A percentile compares a stretch with the other conserved stretches of the same genome.
Conservation (phyloP, 306 rosid genomes). For the Nissolia schottii region DNA sequence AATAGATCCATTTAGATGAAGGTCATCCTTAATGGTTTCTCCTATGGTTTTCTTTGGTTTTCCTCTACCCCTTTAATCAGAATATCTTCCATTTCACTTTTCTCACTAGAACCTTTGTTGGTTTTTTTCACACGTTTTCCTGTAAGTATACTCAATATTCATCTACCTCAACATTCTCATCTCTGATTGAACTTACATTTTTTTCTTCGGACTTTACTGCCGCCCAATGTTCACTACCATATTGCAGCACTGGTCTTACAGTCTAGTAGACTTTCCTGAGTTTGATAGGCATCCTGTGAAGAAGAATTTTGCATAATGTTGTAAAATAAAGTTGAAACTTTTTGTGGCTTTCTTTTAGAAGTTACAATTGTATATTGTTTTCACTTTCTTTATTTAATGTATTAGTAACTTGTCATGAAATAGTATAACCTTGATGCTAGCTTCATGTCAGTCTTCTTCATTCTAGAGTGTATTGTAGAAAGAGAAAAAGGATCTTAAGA, state of each 20-base stretch:
- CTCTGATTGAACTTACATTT: neutral
- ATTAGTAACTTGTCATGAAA: neutral
- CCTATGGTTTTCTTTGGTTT: neutral
- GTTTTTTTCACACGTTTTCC: neutral
- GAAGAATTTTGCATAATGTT: neutral
- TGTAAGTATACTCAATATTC: neutral
- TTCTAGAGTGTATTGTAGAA: neutral
- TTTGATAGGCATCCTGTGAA: neutral
- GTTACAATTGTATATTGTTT: neutral
- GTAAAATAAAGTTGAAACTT: neutral
- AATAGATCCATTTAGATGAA: neutral
- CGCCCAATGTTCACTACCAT: neutral
- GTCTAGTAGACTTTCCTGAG: neutral
- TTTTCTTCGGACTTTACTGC: neutral
- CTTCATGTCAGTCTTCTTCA: neutral
- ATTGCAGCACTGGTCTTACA: no score
- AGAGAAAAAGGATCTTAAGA: neutral
- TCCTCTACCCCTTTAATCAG: neutral
- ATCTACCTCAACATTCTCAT: neutral
- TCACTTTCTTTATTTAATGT: neutral
- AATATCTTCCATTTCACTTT: neutral
- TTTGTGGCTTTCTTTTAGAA: neutral
- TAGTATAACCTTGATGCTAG: neutral
- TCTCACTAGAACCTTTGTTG: neutral
- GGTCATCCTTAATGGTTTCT: neutral